These are phyloP conservation scores for Laguncularia racemosa DNA, from an alignment of 345 rosid species.

Conservation along the genomic window DNA sequence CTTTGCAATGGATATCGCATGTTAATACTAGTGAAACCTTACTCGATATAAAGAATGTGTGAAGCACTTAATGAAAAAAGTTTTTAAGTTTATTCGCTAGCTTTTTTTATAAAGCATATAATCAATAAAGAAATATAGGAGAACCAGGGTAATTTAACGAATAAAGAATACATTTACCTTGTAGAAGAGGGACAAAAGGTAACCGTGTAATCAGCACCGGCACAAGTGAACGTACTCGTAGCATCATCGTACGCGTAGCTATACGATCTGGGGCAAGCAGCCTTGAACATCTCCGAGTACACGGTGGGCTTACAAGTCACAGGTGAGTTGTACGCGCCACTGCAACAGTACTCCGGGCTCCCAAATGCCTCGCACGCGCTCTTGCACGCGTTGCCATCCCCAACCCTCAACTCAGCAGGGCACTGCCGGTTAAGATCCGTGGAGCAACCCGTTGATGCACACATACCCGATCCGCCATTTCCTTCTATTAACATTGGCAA, in stretches of 20 bases:
- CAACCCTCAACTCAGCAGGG: constrained; percentile 62
- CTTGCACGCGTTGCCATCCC: constrained; percentile 69
- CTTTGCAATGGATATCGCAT: too few species aligned
- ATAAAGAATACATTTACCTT: constrained; percentile 32
- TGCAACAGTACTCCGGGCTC: constrained; percentile 90
- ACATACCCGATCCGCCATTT: constrained; percentile 67
- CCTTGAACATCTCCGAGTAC: constrained; percentile 83
- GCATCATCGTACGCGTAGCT: constrained; percentile 95
- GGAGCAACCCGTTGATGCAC: constrained; percentile 72
- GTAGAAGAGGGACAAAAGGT: constrained; percentile 94
- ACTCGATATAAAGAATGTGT: too few species aligned
- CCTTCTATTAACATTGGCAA: constrained; percentile 76
- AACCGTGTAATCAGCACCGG: constrained; percentile 80
- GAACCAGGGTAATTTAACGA: not conserved
- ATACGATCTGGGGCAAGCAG: constrained; percentile 87
- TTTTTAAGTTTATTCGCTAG: too few species aligned
- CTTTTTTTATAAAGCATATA: too few species aligned
- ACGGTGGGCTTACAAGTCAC: constrained; percentile 77
- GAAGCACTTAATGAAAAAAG: too few species aligned
- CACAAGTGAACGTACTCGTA: constrained; percentile 85
- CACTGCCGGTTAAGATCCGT: constrained; percentile 73
- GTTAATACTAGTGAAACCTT: too few species aligned
- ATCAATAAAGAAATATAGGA: too few species aligned
- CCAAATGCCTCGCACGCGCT: constrained; percentile 95
- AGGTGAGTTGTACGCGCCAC: constrained; percentile 89